phyloP scores from a whole-genome alignment of 176 grass and related monocot species.

The Microstegium vimineum region DNA sequence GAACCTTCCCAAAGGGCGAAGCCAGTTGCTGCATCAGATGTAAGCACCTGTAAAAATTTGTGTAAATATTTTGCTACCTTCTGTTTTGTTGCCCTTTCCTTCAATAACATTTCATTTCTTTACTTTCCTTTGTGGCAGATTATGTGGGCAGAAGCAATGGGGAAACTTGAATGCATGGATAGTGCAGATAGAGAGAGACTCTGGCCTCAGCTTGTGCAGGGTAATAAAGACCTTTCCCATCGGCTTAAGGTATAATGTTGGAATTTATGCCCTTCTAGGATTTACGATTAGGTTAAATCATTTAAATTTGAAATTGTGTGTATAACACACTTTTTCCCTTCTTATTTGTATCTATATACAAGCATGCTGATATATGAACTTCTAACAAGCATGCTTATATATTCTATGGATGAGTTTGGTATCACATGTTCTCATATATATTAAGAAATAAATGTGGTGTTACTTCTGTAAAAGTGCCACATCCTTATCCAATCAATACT shows the following conservation, averaged over 20 bases:
- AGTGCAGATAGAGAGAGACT: conserved; percentile 80
- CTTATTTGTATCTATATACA: not conserved
- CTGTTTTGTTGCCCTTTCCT: conserved; percentile 9
- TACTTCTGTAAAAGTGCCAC: not conserved
- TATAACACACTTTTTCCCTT: not conserved
- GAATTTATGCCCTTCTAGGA: not conserved
- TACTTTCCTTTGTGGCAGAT: conserved; percentile 46
- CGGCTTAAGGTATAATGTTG: conserved; percentile 68
- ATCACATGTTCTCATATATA: not conserved
- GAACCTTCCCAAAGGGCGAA: conserved; percentile 70
- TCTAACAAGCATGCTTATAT: not conserved
- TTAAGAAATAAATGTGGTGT: not conserved
- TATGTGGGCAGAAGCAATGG: conserved; percentile 97
- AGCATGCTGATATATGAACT: not conserved
- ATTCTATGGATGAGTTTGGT: not conserved
- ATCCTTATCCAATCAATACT: not conserved
- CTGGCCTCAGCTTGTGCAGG: conserved; percentile 97
- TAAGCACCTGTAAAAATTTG: conserved; percentile 28
- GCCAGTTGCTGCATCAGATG: conserved; percentile 86
- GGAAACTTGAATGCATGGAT: conserved; percentile 95
- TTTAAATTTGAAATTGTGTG: not conserved
- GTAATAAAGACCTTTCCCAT: conserved; percentile 88
- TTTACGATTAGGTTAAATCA: not conserved
- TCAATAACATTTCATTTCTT: not conserved
- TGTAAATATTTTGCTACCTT: conserved; percentile 9